Evolutionary conservation across 257 asterid genomes (phyloP).

Genomic region (Ajuga chamaepitys): DNA sequence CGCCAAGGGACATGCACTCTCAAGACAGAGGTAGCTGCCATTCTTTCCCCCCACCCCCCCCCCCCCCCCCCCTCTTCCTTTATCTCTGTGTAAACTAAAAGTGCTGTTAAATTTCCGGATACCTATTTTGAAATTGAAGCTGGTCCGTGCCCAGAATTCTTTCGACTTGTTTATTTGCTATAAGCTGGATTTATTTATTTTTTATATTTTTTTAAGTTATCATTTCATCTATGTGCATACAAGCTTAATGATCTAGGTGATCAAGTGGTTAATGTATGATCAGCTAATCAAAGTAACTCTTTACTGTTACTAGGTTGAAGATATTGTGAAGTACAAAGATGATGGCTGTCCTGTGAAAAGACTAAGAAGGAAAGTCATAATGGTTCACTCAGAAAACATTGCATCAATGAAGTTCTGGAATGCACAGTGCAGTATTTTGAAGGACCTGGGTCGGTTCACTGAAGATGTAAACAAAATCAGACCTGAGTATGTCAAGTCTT

Average conservation of each 20-base stretch:
- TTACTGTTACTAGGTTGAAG: constrained; percentile 45
- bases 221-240: not conserved
- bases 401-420: constrained; percentile 78
- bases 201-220: not conserved
- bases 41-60: not conserved
- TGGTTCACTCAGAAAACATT: constrained; percentile 52
- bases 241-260: not conserved
- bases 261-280: constrained; percentile 1
- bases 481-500: constrained; percentile 57
- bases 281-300: not conserved
- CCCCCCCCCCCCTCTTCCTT: not conserved
- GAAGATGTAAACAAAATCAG: constrained; percentile 44
- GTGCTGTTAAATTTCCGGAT: not conserved
- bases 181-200: not conserved
- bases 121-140: not conserved
- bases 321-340: constrained; percentile 52
- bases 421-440: constrained; percentile 29
- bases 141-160: not conserved
- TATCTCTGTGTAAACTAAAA: not conserved
- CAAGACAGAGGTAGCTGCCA: constrained; percentile 48
- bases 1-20: constrained; percentile 89
- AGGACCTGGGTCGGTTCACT: constrained; percentile 54
- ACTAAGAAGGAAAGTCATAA: constrained; percentile 38
- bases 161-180: constrained; percentile 2
- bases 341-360: constrained; percentile 72